Base-by-base conservation (phyloP, 805 yeast genomes). In the Wickerhamomyces queroliae region DNA sequence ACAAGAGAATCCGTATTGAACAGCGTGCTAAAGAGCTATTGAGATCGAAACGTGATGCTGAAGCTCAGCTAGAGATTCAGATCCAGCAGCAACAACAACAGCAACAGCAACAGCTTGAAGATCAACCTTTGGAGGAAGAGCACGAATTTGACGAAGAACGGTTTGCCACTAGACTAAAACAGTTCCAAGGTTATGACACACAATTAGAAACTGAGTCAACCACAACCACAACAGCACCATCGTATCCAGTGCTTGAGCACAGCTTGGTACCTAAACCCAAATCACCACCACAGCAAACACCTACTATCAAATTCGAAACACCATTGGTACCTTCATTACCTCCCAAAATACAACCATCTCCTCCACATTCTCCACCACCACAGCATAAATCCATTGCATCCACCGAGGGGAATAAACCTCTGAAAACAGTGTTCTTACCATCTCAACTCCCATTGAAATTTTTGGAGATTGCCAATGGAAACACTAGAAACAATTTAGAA, bases 391-490 rank as follows among this genome's bases (percentile, higher is more conserved):
- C 69, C 0, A 61, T 58, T 20, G 63, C 66, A 37, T 55, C 53
- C 32, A 75, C 81, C 1, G 84, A 78, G 49, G 73, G 72, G n/a
- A 82, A 83, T 0, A 62, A 62, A 9, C 74, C 79, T 4, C 53
- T 80, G 37, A 63, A 83, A 38, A 64, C 76, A 0, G 55, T 78
- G 2, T 78, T 67, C 49, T 52, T 78, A 11, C 82, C 86, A 1
- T 38, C 56, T 0, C 57, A 58, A 20, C 58, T 80, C 16, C 63
- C 73, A 23, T 41, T 55, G 2, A 43, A 52, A 19, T 80, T 80
- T 47, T 59, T 77, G 8, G 49, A 55, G 19, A 52, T 75, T 11
- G 80, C 85, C 1, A 47, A 55, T 15, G 45, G 58, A 4, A 80
- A 80, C 49, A 80, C 87, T 1, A 19, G 35, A 2, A 58, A 57